A percentile compares a stretch with the other conserved stretches of the same genome.
These are phyloP conservation scores for Intubia oerlemansii DNA, from an alignment of 2,329 filamentous ascomycete genomes.

Conservation along the genomic window DNA sequence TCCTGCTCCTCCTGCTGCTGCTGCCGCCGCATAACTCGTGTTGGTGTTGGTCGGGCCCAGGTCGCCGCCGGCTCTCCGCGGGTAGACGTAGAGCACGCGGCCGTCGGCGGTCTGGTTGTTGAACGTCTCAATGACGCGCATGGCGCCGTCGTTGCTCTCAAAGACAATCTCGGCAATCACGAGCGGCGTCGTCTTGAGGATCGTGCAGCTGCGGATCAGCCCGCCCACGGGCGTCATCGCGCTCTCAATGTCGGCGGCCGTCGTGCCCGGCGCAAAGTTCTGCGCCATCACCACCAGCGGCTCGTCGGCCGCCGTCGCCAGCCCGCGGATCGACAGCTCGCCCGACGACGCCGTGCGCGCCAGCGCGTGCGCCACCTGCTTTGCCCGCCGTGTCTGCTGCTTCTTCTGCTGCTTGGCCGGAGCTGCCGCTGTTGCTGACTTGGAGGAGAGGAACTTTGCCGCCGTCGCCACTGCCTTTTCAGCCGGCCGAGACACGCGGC, in stretches of 20 bases:
- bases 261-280: slow-evolving; percentile 68
- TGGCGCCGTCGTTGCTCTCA: slow-evolving; percentile 47
- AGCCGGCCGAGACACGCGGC: slow-evolving; percentile 18
- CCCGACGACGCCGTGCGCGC: slow-evolving; percentile 31
- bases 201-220: slow-evolving; percentile 41
- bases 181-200: slow-evolving; percentile 46
- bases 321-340: slow-evolving; percentile 50
- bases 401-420: slow-evolving; percentile 10
- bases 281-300: slow-evolving; percentile 54
- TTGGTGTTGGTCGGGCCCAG: slow-evolving; percentile 2
- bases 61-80: too few species aligned
- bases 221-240: slow-evolving; percentile 60
- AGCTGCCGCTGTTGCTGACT: slow-evolving; percentile 9
- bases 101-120: slow-evolving; percentile 67
- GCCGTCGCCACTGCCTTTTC: slow-evolving; percentile 5
- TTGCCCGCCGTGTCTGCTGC: slow-evolving; percentile 4
- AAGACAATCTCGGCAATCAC: slow-evolving; percentile 65
- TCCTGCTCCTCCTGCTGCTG: too few species aligned
- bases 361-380: background rate
- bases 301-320: slow-evolving; percentile 25
- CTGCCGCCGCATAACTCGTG: too few species aligned
- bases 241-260: slow-evolving; percentile 62
- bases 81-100: slow-evolving; percentile 48
- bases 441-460: too few species aligned
- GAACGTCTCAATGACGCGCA: slow-evolving; percentile 54